These are phyloP conservation scores for Lepiota subincarnata DNA, from an alignment of 768 basidiomycete genomes.

Conservation along the genomic window DNA sequence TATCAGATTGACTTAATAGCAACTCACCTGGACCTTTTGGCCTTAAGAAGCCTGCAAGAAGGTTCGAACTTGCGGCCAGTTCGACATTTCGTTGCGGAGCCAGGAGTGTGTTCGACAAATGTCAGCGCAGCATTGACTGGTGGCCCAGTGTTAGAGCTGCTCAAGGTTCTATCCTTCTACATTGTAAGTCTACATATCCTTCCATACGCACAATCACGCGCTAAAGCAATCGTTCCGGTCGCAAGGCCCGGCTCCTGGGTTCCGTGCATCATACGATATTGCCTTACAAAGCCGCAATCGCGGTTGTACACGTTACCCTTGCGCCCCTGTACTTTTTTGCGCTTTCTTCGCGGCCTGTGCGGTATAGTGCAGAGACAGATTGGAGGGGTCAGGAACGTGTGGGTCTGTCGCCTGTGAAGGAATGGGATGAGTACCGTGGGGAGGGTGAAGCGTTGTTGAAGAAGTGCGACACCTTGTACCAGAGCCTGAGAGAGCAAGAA, in stretches of 20 bases:
- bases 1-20: constrained; percentile 73
- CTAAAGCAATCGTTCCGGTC: constrained; percentile 1
- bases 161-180: constrained; percentile 58
- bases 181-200: constrained; percentile 42
- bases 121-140: constrained; percentile 46
- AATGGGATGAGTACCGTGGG: constrained; percentile 46
- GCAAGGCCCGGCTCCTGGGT: constrained; percentile 63
- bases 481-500: constrained; percentile 26
- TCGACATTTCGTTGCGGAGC: constrained; percentile 63
- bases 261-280: constrained; percentile 63
- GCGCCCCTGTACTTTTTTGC: constrained; percentile 50
- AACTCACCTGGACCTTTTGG: constrained; percentile 46
- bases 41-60: constrained; percentile 18
- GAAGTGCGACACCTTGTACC: constrained; percentile 54
- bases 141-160: constrained; percentile 37
- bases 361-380: constrained; percentile 54
- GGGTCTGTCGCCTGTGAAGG: constrained; percentile 41
- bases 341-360: constrained; percentile 33
- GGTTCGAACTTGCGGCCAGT: constrained; percentile 20
- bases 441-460: constrained; percentile 46
- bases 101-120: constrained; percentile 66
- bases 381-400: constrained; percentile 54
- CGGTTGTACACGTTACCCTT: constrained; percentile 65
- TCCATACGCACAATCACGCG: not conserved
- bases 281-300: constrained; percentile 61